Base-by-base conservation (phyloP, 2,329 filamentous ascomycete species). In the Coleophoma eucalyptorum region DNA sequence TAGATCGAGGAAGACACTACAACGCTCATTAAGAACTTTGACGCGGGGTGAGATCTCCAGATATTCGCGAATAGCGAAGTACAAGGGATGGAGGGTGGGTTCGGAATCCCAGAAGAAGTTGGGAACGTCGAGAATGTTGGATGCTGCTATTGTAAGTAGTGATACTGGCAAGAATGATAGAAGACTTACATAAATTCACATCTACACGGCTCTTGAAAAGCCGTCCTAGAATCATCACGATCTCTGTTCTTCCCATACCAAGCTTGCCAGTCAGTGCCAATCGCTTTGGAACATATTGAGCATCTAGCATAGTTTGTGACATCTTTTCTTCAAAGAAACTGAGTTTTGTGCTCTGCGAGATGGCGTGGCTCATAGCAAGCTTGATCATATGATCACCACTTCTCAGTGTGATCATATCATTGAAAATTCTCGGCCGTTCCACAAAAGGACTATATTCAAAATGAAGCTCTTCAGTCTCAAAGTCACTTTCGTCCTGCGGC, bases 61-160 rank as follows among this genome's bases (percentile, higher is more conserved):
- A 66, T 99, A 99, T 68, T 97, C 94, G 62, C 94, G 89, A 46
- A 97, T 90, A 53, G 92, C 94, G 52, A 84, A 86, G 73, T 99
- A 99, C 26, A 99, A 84, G 0, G 94, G 94, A 67, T 97, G 90
- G 0, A 99, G 79, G 0, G 90, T 97, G 16, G 94, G 94, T 67
- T 99, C 94, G 11, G 89, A 89, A 68, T 97, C 92, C 94, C 94
- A 99, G 78, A 97, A 96, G 78, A 97, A 97, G 67, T 93, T 95
- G 54, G 93, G 93, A 1, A 95, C 90, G 68, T 97, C 92, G 51
- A 97, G 86, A 67, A 97, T 93, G 66, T 97, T 97, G 18, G 89
- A 96, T 53, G 91, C 90, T 95, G 16, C 6, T 12, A 33, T 50
- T 57, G 62, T 58, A 59, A 53, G 60, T 52, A 42, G 16, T 48